phyloP scores from a whole-genome alignment of 1,139 yeast genomes.

The Debaryomycetaceae sp. region DNA sequence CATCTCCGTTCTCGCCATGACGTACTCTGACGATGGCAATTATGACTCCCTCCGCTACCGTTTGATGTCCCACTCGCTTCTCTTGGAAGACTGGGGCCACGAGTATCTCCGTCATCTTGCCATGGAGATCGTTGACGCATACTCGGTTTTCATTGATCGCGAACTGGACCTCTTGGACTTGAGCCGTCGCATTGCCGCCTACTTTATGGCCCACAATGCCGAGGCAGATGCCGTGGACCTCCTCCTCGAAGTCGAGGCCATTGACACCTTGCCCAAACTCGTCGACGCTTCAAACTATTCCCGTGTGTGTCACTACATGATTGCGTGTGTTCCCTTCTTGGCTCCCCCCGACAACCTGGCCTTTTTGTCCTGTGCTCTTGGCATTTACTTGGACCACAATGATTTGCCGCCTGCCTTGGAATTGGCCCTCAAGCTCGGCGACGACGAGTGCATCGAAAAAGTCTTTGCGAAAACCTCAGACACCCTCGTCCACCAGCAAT shows the following conservation, averaged over 20 bases:
- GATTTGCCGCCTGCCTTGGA: slow-evolving; percentile 85
- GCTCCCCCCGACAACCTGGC: slow-evolving; percentile 92
- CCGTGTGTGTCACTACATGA: slow-evolving; percentile 89
- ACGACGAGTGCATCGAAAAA: slow-evolving; percentile 62
- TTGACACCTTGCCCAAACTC: slow-evolving; percentile 70
- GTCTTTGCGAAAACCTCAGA: slow-evolving; percentile 74
- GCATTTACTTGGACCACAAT: slow-evolving; percentile 70
- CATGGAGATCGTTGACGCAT: slow-evolving; percentile 84
- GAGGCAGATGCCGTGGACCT: slow-evolving; percentile 98
- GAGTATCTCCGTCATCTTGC: slow-evolving; percentile 95
- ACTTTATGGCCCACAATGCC: slow-evolving; percentile 88
- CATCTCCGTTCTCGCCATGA: slow-evolving; percentile 90
- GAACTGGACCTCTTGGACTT: slow-evolving; percentile 45
- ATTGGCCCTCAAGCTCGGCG: slow-evolving; percentile 82
- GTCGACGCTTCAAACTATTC: slow-evolving; percentile 79
- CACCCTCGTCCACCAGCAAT: slow-evolving; percentile 68
- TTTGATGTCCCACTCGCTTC: slow-evolving; percentile 49
- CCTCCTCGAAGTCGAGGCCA: slow-evolving; percentile 76
- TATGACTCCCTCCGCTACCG: slow-evolving; percentile 78
- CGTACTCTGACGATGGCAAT: slow-evolving; percentile 77
- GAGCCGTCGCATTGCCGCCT: slow-evolving; percentile 75
- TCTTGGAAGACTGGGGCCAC: slow-evolving; percentile 91
- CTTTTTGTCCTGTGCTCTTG: slow-evolving; percentile 82
- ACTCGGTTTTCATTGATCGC: slow-evolving; percentile 39
- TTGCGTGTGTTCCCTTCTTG: slow-evolving; percentile 87